Base-by-base conservation (phyloP, 352 stramenopile species). In the Globisporangium recalcitrans region DNA sequence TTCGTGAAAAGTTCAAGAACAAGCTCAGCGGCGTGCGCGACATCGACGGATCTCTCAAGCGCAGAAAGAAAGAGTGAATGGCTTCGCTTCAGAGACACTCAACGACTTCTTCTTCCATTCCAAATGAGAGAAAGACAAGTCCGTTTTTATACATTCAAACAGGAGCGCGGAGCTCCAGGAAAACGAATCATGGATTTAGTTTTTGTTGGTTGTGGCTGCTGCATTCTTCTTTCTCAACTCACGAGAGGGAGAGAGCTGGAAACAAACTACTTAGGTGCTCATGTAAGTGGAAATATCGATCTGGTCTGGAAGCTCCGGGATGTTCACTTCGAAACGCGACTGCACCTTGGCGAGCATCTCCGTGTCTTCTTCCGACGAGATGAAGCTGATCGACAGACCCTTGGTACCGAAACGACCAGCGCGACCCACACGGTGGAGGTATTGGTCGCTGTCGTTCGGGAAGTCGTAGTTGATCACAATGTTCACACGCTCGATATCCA, bases 381-480 rank as follows among this genome's bases (percentile, higher is more conserved):
- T 98, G 82, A 99, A 99, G 63, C 91, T 99, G 85, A 99, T 99
- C 56, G 97, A 98, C 67, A 99, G 89, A 78, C 98, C 98, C 87
- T 99, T 99, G 56, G 97, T 99, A 68, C 98, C 98, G 75, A 99
- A 99, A 79, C 98, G 94, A 72, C 98, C 98, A 22, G 98, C 97
- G 80, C 98, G 95, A 65, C 98, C 98, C 27, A 99, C 90, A 71
- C 98, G 93, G 81, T 99, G 98, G 53, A 99, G 85, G 82, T 99
- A 99, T 77, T 99, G 94, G 84, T 99, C 97, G 46, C 85, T 91
- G 74, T 95, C 89, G 63, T 96, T 97, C 60, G 98, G 97, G 83
- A 99, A 99, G 76, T 99, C 98, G 79, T 99, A 99, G 90, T 99
- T 99, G 72, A 99, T 97, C 44, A 99, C 98, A 67, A 99, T 98